phyloP scores from a whole-genome alignment of 176 grass and related monocot species.

The Sorghum bicolor region Sorghum_bicolor_NCBIv3 NC_012879.2:13927501-13928000 shows the following conservation, averaged over 20 bases:
- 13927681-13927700: slow-evolving; percentile 56
- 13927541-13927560: neutral
- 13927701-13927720: slow-evolving; percentile 86
- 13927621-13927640: slow-evolving; percentile 56
- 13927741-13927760: no score
- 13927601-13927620: neutral
- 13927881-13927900: slow-evolving; percentile 24
- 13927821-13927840: neutral
- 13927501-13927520: no score
- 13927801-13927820: no score
- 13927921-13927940: no score
- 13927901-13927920: neutral
- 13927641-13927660: slow-evolving; percentile 59
- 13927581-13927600: neutral
- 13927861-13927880: neutral
- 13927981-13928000: slow-evolving; percentile 49
- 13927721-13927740: slow-evolving; percentile 69
- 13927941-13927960: no score
- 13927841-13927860: neutral
- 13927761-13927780: slow-evolving; percentile 39
- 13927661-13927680: slow-evolving; percentile 70
- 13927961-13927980: no score
- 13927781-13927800: slow-evolving; percentile 3
- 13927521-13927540: slow-evolving; percentile 70
- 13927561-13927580: neutral